Conservation (phyloP, 1,284 basidiomycete genomes). For the Microbotryum intermedium region DNA sequence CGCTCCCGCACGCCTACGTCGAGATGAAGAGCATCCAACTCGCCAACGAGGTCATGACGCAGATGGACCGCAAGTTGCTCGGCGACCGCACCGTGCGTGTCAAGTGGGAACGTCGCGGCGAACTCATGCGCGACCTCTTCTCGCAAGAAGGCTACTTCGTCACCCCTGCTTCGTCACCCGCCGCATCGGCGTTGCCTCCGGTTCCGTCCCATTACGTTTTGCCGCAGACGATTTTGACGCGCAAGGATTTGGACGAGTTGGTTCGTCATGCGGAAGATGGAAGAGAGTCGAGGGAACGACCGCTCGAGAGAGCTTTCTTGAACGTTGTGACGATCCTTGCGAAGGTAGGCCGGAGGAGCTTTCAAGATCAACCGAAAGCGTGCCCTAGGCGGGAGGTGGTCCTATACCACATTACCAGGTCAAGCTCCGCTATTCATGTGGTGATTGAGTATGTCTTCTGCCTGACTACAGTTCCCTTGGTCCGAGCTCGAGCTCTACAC, state of each 20-base stretch:
- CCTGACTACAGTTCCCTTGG: slow-evolving; percentile 15
- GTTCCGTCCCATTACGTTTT: slow-evolving; percentile 10
- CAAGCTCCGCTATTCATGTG: background rate
- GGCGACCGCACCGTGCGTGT: slow-evolving; percentile 25
- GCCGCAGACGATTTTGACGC: background rate
- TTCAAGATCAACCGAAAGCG: background rate
- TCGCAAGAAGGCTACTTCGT: slow-evolving; percentile 7
- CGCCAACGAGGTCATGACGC: slow-evolving; percentile 3
- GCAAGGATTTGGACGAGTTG: background rate
- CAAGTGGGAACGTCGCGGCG: slow-evolving; percentile 26
- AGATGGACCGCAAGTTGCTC: slow-evolving; percentile 11
- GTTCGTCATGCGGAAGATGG: background rate
- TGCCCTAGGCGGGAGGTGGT: too few species aligned
- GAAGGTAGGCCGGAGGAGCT: slow-evolving; percentile 2
- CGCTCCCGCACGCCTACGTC: slow-evolving; percentile 29
- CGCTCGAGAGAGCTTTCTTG: slow-evolving; percentile 10
- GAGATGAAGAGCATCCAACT: background rate
- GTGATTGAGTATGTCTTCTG: background rate
- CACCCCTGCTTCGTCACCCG: background rate
- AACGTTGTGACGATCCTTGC: slow-evolving; percentile 11
- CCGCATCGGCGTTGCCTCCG: slow-evolving; percentile 18
- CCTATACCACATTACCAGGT: background rate
- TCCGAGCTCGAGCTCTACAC: background rate
- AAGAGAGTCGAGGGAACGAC: background rate
- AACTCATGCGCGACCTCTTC: slow-evolving; percentile 27